Evolutionary conservation across 2,329 filamentous ascomycete species (phyloP), one percentile per base, ranked within the genome.

Genomic region (Malbranchea cinnamomea): DNA sequence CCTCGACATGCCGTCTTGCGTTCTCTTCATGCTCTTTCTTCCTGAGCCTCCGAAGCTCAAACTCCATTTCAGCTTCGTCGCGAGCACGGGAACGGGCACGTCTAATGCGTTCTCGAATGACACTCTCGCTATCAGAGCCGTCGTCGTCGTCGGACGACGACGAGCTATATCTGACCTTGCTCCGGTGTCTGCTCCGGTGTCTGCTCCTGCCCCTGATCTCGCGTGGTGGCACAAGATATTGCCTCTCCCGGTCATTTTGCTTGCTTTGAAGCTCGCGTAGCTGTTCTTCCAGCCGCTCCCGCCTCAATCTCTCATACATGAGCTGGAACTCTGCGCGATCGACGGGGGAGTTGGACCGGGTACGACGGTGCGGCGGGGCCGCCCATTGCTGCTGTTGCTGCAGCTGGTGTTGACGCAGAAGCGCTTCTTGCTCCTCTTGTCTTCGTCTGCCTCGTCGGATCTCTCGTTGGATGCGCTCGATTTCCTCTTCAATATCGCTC

Each of bases 281-380:
- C 21, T 12, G 3, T 15, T 16, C 10, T n/a, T n/a, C n/a, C 27
- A 21, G 23, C 15, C 23, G 48, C 36, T 54, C 54, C 11, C 54
- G 47, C 52, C 61, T 40, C 48, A 58, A 41, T 48, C 52, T 41
- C 35, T 62, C 55, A 8, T 65, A 59, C 16, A 28, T 28, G 15
- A 17, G 36, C 21, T 45, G 20, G 7, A 18, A 3, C 14, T 6
- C 23, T 26, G 9, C 12, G 7, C 6, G 23, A 9, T 8, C 12
- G 7, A 9, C 5, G n/a, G 16, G 9, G 15, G 20, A n/a, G 30
- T 14, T 6, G n/a, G 30, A 19, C 14, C 23, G 15, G n/a, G n/a
- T n/a, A n/a, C n/a, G n/a, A n/a, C n/a, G n/a, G n/a, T n/a, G n/a
- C n/a, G n/a, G n/a, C n/a, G n/a, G n/a, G n/a, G n/a, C n/a, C n/a